A percentile compares a stretch with the other conserved stretches of the same genome.
Evolutionary conservation across 2,329 filamentous ascomycete species (phyloP).

Genomic region (Diaporthe batatas): DNA sequence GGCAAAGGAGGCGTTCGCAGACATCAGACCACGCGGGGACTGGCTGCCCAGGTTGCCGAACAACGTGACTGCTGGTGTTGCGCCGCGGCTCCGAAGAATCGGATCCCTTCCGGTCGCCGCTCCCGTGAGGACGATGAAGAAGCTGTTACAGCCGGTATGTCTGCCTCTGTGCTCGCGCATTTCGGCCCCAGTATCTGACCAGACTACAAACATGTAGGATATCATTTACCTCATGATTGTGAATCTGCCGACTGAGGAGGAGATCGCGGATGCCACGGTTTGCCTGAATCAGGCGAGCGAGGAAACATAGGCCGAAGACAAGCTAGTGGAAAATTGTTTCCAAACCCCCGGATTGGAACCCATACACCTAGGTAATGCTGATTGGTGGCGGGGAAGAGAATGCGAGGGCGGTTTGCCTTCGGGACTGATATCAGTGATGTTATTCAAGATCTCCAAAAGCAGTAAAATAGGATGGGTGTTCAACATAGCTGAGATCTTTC

Average conservation of each 20-base stretch:
- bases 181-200: not conserved
- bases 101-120: conserved; percentile 17
- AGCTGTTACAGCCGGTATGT: conserved; percentile 39
- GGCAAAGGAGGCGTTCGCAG: not conserved
- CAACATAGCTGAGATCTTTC: not conserved
- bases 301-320: not conserved
- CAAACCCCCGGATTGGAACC: not conserved
- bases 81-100: conserved; percentile 7
- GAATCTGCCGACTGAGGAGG: conserved; percentile 39
- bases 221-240: conserved; percentile 43
- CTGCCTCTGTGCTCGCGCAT: not conserved
- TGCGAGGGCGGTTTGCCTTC: no score
- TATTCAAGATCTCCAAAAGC: no score
- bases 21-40: not conserved
- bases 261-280: conserved; percentile 30
- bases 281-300: conserved; percentile 10
- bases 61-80: not conserved
- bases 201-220: conserved; percentile 12
- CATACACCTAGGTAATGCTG: no score
- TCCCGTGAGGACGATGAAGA: conserved; percentile 34
- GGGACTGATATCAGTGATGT: no score
- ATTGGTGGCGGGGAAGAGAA: not conserved
- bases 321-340: not conserved
- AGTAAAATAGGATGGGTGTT: no score
- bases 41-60: conserved; percentile 10